Conservation (phyloP, 306 rosid genomes). For the Argentina anserina region DNA sequence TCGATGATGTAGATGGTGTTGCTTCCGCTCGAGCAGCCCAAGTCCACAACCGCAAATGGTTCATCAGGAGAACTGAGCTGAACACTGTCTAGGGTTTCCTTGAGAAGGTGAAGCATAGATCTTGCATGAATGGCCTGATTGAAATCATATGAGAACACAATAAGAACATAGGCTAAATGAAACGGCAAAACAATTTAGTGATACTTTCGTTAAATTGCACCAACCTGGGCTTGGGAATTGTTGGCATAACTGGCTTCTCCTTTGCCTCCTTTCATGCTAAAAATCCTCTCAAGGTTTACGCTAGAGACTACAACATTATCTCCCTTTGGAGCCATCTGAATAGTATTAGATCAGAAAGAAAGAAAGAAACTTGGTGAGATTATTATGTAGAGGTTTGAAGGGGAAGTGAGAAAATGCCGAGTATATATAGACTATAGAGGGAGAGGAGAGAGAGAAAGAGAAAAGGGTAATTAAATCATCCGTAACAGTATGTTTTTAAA, state of each 20-base stretch:
- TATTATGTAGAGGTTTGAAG: conserved; percentile 2
- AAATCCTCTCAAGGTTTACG: conserved; percentile 70
- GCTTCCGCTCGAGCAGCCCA: conserved; percentile 86
- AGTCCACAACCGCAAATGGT: conserved; percentile 81
- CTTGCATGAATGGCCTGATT: conserved; percentile 80
- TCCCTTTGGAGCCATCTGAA: conserved; percentile 53
- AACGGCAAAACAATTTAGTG: background rate
- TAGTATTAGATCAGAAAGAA: background rate
- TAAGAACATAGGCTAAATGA: background rate
- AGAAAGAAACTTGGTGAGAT: background rate
- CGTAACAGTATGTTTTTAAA: background rate
- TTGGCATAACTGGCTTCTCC: conserved; percentile 94
- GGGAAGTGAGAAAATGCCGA: background rate
- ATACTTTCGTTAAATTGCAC: background rate
- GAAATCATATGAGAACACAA: background rate
- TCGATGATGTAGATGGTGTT: conserved; percentile 76
- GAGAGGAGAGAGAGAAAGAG: background rate
- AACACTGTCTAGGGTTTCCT: conserved; percentile 73
- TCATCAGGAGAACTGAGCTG: conserved; percentile 39
- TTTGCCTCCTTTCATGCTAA: conserved; percentile 97
- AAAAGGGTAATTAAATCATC: background rate
- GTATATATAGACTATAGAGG: conserved; percentile 14
- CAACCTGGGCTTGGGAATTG: conserved; percentile 87
- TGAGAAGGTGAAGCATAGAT: conserved; percentile 85
- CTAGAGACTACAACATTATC: conserved; percentile 72